Conservation (phyloP, 495 filamentous ascomycete genomes). For the Hypoxylon trugodes region DNA sequence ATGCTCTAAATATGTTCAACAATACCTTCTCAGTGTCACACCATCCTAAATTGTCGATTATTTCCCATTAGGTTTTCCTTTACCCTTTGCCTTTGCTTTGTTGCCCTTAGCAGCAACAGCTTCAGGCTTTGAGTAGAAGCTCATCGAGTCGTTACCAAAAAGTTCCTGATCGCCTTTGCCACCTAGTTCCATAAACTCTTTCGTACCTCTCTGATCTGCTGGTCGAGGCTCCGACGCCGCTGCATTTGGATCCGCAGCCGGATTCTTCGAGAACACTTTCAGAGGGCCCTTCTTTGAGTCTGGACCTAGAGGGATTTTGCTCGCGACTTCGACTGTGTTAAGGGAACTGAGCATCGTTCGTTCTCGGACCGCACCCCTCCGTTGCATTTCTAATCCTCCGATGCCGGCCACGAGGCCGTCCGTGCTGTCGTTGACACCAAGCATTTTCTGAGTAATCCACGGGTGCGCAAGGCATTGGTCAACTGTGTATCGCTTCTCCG, state of each 20-base stretch:
- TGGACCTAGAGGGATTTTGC: slow-evolving; percentile 62
- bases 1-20: slow-evolving; percentile 13
- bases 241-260: slow-evolving; percentile 40
- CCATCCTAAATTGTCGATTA: slow-evolving; percentile 5
- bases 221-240: slow-evolving; percentile 66
- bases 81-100: slow-evolving; percentile 46
- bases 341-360: slow-evolving; percentile 84
- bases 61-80: slow-evolving; percentile 26
- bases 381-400: slow-evolving; percentile 81
- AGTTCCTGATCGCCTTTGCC: slow-evolving; percentile 82
- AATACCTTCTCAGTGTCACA: background rate
- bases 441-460: slow-evolving; percentile 72
- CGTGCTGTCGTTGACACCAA: slow-evolving; percentile 82
- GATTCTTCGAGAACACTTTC: slow-evolving; percentile 84
- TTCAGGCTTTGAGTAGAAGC: slow-evolving; percentile 54
- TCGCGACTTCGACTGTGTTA: slow-evolving; percentile 77
- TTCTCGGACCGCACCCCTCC: slow-evolving; percentile 79
- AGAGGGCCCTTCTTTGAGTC: slow-evolving; percentile 64
- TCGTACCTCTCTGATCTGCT: slow-evolving; percentile 67
- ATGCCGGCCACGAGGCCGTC: slow-evolving; percentile 88
- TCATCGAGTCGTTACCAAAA: slow-evolving; percentile 69
- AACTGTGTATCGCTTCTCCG: slow-evolving; percentile 82
- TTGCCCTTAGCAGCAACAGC: slow-evolving; percentile 40
- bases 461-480: slow-evolving; percentile 92
- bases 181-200: slow-evolving; percentile 82